These are phyloP conservation scores for Chlamydomonas asymmetrica DNA, from an alignment of 139 green algal genomes.

Conservation along the genomic window DNA sequence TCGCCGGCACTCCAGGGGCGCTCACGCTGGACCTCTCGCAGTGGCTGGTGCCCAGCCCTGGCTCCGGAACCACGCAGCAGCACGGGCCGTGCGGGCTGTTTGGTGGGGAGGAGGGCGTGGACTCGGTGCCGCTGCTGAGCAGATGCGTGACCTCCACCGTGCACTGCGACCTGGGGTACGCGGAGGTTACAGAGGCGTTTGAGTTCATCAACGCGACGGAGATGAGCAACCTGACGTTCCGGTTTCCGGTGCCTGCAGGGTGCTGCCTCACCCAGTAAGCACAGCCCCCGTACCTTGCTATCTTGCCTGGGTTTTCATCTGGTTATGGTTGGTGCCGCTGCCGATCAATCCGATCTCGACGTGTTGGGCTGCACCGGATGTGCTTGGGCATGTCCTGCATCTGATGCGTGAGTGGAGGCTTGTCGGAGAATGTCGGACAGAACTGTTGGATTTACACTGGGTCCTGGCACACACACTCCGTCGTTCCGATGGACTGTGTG, in stretches of 20 bases:
- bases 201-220: constrained; percentile 8
- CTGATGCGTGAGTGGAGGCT: not conserved
- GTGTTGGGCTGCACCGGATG: not conserved
- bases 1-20: constrained; percentile 14
- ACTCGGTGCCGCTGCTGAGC: constrained; percentile 26
- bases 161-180: constrained; percentile 21
- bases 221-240: constrained; percentile 7
- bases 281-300: not conserved
- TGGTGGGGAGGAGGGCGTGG: constrained; percentile 12
- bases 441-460: no score
- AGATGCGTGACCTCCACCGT: constrained; percentile 14
- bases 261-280: constrained; percentile 8
- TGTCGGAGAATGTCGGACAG: no score
- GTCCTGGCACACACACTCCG: no score
- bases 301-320: not conserved
- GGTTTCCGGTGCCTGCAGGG: constrained; percentile 11
- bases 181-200: constrained; percentile 12
- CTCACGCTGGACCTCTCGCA: not conserved
- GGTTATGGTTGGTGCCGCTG: not conserved
- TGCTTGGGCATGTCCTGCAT: not conserved
- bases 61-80: not conserved
- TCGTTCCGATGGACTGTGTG: no score
- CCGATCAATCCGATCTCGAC: not conserved
- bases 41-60: constrained; percentile 21
- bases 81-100: constrained; percentile 20